Conservation (phyloP, 2,329 filamentous ascomycete genomes). For the Colletotrichum ledebouriae region DNA sequence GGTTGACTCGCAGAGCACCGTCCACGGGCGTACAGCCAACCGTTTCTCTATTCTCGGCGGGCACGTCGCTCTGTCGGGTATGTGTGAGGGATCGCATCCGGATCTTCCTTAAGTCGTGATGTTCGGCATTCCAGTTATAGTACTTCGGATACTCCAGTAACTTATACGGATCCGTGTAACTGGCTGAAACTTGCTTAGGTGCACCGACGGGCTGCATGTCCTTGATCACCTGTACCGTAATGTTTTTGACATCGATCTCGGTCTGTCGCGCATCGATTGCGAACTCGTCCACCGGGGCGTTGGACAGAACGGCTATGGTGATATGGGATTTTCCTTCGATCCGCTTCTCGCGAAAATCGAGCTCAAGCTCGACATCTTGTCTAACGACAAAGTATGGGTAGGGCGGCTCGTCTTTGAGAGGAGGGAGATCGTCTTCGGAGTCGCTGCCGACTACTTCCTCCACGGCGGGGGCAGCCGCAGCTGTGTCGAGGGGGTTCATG, state of each 20-base stretch:
- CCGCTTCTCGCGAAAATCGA: slow-evolving; percentile 83
- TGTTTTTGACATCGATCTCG: slow-evolving; percentile 66
- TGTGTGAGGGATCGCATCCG: slow-evolving; percentile 70
- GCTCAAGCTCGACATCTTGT: slow-evolving; percentile 89
- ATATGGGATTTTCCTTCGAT: slow-evolving; percentile 86
- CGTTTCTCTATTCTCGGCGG: slow-evolving; percentile 67
- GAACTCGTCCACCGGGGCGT: slow-evolving; percentile 68
- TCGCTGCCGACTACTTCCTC: slow-evolving; percentile 39
- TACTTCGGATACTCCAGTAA: slow-evolving; percentile 71
- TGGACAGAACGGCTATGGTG: slow-evolving; percentile 74
- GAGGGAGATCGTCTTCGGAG: slow-evolving; percentile 50
- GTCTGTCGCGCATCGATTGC: slow-evolving; percentile 74
- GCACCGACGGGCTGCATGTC: slow-evolving; percentile 40
- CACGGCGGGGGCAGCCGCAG: slow-evolving; percentile 32
- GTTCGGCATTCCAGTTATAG: slow-evolving; percentile 75
- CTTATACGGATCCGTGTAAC: slow-evolving; percentile 76
- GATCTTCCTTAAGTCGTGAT: slow-evolving; percentile 81
- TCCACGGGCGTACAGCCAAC: slow-evolving; percentile 69
- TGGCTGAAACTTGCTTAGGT: slow-evolving; percentile 55
- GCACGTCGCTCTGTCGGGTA: slow-evolving; percentile 65
- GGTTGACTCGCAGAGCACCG: slow-evolving; percentile 63
- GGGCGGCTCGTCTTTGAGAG: slow-evolving; percentile 53
- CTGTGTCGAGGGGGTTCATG: slow-evolving; percentile 39
- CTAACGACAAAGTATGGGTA: slow-evolving; percentile 73
- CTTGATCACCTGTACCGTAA: slow-evolving; percentile 63